Conservation (phyloP, 2,329 filamentous ascomycete genomes). For the Colletotrichum zoysiae region DNA sequence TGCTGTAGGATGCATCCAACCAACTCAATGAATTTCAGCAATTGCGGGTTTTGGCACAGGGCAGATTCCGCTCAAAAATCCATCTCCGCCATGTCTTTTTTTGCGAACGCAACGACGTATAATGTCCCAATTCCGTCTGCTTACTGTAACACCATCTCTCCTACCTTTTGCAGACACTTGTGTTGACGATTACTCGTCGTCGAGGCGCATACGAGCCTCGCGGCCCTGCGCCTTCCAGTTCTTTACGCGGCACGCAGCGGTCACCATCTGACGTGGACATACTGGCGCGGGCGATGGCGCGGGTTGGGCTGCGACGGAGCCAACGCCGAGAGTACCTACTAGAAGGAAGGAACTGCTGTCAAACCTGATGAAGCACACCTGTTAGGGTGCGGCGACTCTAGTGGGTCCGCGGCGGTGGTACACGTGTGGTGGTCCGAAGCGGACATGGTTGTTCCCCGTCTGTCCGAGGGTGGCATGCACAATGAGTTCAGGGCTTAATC, state of each 20-base stretch:
- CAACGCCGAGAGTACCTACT: constrained; percentile 3
- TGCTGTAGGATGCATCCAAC: neutral
- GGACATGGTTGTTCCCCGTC: constrained; percentile 39
- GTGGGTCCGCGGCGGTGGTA: constrained; percentile 13
- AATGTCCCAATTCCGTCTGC: neutral
- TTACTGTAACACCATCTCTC: neutral
- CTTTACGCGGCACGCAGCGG: constrained; percentile 16
- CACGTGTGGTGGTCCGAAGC: neutral
- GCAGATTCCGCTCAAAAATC: neutral
- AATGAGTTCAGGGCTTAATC: constrained; percentile 2
- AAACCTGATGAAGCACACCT: constrained; percentile 6
- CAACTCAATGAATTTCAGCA: neutral
- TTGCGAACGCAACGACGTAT: neutral
- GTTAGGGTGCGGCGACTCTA: constrained; percentile 24
- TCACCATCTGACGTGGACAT: constrained; percentile 5
- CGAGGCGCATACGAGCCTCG: neutral
- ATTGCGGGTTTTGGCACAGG: neutral
- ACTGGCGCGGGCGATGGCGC: neutral
- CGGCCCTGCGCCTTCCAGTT: constrained; percentile 20
- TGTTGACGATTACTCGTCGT: neutral
- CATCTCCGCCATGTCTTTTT: neutral
- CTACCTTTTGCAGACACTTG: neutral
- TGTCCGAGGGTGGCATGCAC: constrained; percentile 9
- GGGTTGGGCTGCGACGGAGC: constrained; percentile 8
- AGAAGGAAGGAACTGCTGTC: neutral